Base-by-base conservation (phyloP, 2,329 filamentous ascomycete species). In the Ascochyta clinopodiicola region DNA sequence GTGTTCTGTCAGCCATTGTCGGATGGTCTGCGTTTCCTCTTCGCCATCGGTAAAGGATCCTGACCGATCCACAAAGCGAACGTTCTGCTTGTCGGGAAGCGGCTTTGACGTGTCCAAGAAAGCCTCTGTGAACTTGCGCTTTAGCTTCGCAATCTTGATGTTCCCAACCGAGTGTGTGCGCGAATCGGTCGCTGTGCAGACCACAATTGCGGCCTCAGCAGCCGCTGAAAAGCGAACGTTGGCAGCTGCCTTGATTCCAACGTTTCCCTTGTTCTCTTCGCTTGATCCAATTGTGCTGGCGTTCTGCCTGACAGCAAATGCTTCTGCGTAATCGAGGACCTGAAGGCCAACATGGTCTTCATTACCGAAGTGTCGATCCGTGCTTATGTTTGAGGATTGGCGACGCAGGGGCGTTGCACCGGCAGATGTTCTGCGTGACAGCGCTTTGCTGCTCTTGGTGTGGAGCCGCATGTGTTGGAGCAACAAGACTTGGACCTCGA, bases 401-500 rank as follows among this genome's bases (percentile, higher is more conserved):
- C 68, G 67, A 17, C 67, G 69, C 10, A 47, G 47, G 19, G 68
- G 65, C 32, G 67, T 70, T 49, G 66, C 59, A 46, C 56, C 44
- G 38, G 60, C 55, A 35, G 67, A 69, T 15, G 47, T 48, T 25
- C 58, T 59, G 2, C 61, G 61, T 8, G 68, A 62, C 22, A 63
- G 21, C 4, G 53, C 24, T 32, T 56, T 64, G 29, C 56, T 45
- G 38, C 58, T 66, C 49, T 63, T 68, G 43, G 70, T 61, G 54
- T 73, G 76, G 8, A 79, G 77, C 21, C 77, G 75, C 62, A 80
- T 76, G 48, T 83, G 73, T 55, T 83, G 80, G 4, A 83, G 70
- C 10, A 85, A 62, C 2, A 84, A 65, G 8, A 84, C 76, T 44
- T 82, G 78, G n/a, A 82, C 70, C 67, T 84, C 81, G 21, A 84